These are phyloP conservation scores for Nakaseomyces delphensis DNA, from an alignment of 1,139 yeast species.

Conservation along the genomic window DNA sequence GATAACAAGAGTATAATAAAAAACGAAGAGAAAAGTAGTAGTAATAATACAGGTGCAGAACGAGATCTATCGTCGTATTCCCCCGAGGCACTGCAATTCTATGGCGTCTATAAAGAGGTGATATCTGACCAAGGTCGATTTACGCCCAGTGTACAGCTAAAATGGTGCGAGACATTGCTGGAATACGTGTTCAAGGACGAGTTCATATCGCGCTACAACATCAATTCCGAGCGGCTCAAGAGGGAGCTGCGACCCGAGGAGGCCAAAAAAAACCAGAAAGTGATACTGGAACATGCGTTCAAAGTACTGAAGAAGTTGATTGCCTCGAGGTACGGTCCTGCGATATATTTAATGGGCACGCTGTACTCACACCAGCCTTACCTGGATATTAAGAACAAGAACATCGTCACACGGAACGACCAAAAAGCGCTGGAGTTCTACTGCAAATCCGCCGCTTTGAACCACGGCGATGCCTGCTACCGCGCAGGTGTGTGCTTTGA, in stretches of 20 bases:
- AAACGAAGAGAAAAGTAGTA: neutral
- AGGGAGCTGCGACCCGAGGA: conserved; percentile 36
- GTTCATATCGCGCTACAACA: conserved; percentile 37
- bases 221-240: conserved; percentile 37
- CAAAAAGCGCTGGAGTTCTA: conserved; percentile 52
- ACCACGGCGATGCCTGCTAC: conserved; percentile 52
- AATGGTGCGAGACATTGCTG: conserved; percentile 44
- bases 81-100: conserved; percentile 18
- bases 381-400: conserved; percentile 26
- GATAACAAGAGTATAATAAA: neutral
- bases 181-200: conserved; percentile 37
- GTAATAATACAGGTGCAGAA: neutral
- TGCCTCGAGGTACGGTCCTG: conserved; percentile 38
- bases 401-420: conserved; percentile 48
- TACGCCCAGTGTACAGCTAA: conserved; percentile 39
- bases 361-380: conserved; percentile 43
- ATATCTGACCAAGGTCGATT: conserved; percentile 19
- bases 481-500: conserved; percentile 63
- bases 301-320: conserved; percentile 49
- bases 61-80: conserved; percentile 16
- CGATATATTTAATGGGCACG: conserved; percentile 51
- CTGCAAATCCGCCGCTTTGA: conserved; percentile 45
- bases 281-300: conserved; percentile 48
- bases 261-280: conserved; percentile 43
- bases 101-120: conserved; percentile 9